Evolutionary conservation across 371 early-diverging fungal species (phyloP).

Genomic region (Conidiobolus incongruus): DNA sequence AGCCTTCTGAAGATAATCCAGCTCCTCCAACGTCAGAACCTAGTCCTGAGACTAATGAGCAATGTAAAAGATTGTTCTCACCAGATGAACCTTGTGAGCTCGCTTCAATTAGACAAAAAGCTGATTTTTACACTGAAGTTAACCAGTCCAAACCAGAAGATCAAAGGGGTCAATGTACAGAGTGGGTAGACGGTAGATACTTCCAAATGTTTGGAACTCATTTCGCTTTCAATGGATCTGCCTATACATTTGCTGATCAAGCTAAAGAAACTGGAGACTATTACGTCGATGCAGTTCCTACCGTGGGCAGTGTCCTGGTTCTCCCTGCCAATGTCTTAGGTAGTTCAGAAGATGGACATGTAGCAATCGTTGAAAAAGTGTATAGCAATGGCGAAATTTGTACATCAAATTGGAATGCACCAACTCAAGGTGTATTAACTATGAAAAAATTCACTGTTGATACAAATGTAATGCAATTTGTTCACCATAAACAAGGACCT

Average conservation of each 20-base stretch:
- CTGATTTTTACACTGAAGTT: no score
- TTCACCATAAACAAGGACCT: no score
- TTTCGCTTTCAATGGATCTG: not conserved
- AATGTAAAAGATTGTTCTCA: no score
- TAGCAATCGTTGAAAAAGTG: constrained; percentile 2
- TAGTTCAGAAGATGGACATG: constrained; percentile 2
- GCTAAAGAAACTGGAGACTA: not conserved
- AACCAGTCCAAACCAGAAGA: not conserved
- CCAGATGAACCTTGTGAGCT: no score
- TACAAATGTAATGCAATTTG: no score
- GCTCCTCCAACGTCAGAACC: no score
- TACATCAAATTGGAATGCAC: constrained; percentile 3
- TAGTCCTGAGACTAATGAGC: no score
- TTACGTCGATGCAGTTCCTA: not conserved
- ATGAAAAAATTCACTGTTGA: not conserved
- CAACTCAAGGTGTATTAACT: not conserved
- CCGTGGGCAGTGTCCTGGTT: not conserved
- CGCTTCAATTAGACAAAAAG: no score
- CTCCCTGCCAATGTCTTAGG: not conserved
- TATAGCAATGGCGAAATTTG: not conserved
- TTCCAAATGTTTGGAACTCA: not conserved
- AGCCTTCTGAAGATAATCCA: no score
- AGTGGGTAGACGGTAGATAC: constrained; percentile 1
- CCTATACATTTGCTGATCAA: not conserved
- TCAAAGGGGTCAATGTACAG: constrained; percentile 3